Conservation (phyloP, 805 yeast species). For the Candida sanyiensis region DNA sequence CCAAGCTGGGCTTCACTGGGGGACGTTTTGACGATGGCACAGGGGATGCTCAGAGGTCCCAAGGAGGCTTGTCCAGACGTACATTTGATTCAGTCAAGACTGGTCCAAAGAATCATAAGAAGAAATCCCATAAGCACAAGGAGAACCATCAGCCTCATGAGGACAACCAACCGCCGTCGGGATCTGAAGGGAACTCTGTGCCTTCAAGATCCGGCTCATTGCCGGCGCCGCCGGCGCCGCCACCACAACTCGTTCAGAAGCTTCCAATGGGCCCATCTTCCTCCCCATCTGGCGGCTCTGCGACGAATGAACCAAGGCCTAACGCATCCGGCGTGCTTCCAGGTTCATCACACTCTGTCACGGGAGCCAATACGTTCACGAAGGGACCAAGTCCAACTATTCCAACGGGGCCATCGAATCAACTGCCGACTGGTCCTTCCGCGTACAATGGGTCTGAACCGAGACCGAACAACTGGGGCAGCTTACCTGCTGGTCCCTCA, state of each 20-base stretch:
- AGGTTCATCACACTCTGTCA: no score
- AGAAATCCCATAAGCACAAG: neutral
- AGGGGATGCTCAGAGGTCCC: neutral
- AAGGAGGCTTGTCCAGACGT: neutral
- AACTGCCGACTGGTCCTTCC: no score
- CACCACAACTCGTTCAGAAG: no score
- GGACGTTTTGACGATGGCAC: neutral
- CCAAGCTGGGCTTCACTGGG: slow-evolving; percentile 18
- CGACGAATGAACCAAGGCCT: neutral
- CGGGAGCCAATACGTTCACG: no score
- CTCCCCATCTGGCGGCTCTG: neutral
- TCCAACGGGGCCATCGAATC: neutral
- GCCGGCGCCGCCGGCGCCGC: neutral
- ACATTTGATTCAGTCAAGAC: neutral
- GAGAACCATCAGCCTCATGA: no score
- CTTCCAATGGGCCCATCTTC: neutral
- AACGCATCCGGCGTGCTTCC: neutral
- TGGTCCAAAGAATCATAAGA: neutral
- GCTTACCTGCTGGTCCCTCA: slow-evolving; percentile 4
- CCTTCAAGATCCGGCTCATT: slow-evolving; percentile 1
- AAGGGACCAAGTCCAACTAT: no score
- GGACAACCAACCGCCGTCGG: neutral
- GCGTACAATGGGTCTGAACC: neutral
- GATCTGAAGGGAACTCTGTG: neutral
- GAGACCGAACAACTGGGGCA: slow-evolving; percentile 4